phyloP scores from a whole-genome alignment of 352 stramenopile species.

The Phytophthora pluvialis region DNA sequence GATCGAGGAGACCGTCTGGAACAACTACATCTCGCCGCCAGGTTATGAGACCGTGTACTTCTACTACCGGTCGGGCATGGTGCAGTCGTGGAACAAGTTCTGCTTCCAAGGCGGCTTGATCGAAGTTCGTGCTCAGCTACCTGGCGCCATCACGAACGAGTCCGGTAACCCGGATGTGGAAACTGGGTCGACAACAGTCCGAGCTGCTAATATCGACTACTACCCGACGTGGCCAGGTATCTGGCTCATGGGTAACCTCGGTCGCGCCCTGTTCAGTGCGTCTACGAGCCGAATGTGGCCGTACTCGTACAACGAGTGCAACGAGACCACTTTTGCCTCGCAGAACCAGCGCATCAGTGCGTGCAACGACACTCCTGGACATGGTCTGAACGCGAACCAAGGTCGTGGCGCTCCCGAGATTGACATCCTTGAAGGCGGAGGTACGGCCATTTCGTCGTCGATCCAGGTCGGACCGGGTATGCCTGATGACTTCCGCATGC shows the following conservation, averaged over 20 bases:
- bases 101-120: constrained; percentile 94
- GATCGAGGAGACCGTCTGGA: constrained; percentile 58
- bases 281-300: constrained; percentile 95
- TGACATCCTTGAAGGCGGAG: constrained; percentile 92
- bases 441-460: constrained; percentile 87
- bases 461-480: constrained; percentile 88
- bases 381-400: constrained; percentile 85
- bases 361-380: constrained; percentile 92
- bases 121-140: constrained; percentile 84
- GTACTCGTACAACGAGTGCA: constrained; percentile 94
- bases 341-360: constrained; percentile 78
- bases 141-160: constrained; percentile 65
- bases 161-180: constrained; percentile 55
- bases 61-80: constrained; percentile 71
- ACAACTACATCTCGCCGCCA: constrained; percentile 57
- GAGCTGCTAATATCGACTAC: constrained; percentile 29
- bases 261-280: constrained; percentile 92
- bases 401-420: constrained; percentile 95
- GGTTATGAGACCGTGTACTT: constrained; percentile 54
- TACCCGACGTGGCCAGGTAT: constrained; percentile 93
- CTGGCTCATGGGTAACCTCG: constrained; percentile 96
- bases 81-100: constrained; percentile 94
- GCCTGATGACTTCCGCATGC: constrained; percentile 52
- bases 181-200: constrained; percentile 24
- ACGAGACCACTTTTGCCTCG: constrained; percentile 56